Conservation (phyloP, 345 rosid genomes). For the Camelina neglecta region DNA sequence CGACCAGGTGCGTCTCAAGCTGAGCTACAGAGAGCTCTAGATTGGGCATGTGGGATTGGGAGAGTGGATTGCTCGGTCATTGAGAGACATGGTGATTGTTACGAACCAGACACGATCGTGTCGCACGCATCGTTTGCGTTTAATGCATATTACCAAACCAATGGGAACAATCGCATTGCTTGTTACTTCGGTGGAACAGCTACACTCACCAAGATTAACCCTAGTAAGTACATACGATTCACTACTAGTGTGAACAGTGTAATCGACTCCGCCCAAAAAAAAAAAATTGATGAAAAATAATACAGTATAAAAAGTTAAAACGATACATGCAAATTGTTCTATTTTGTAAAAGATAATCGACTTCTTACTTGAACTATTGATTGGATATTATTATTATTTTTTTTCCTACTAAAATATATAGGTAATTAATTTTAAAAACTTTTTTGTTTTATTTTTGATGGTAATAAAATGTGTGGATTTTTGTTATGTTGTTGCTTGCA, state of each 20-base stretch:
- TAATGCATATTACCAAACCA: conserved; percentile 79
- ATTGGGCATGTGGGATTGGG: conserved; percentile 97
- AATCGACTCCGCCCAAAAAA: no score
- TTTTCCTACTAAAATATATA: not conserved
- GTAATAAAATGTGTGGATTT: not conserved
- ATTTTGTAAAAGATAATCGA: not conserved
- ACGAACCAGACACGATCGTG: conserved; percentile 66
- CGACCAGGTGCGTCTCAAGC: conserved; percentile 64
- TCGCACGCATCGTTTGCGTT: conserved; percentile 95
- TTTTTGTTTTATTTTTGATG: not conserved
- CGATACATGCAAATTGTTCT: not conserved
- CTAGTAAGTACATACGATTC: conserved; percentile 58
- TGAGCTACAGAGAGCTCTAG: conserved; percentile 84
- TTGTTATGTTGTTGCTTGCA: conserved; percentile 37
- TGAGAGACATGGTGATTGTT: conserved; percentile 72
- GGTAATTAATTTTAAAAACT: no score
- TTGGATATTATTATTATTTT: not conserved
- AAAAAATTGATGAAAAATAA: not conserved
- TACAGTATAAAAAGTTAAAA: not conserved
- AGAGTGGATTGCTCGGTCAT: conserved; percentile 76
- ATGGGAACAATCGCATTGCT: conserved; percentile 75
- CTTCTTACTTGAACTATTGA: not conserved
- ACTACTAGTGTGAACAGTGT: not conserved
- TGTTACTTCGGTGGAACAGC: conserved; percentile 94
- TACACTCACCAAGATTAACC: conserved; percentile 57